Conservation (phyloP, 2,329 filamentous ascomycete species). For the Colletotrichum filicis region DNA sequence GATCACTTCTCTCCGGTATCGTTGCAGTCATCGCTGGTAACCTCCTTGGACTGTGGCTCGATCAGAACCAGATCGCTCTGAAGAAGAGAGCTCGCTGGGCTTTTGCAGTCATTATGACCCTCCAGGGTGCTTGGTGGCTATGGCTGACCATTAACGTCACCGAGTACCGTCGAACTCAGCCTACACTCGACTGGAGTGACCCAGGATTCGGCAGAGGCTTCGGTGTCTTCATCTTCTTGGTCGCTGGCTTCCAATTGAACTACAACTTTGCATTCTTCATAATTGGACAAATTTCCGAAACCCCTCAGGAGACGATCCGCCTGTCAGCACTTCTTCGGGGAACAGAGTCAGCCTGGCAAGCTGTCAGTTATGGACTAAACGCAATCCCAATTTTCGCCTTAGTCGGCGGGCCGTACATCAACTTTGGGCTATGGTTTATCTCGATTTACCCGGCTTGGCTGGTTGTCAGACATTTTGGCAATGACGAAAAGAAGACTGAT, state of each 20-base stretch:
- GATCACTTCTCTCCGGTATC: slow-evolving; percentile 60
- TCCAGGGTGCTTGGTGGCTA: slow-evolving; percentile 76
- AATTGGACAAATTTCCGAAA: slow-evolving; percentile 69
- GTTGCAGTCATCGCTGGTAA: slow-evolving; percentile 72
- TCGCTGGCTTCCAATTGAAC: slow-evolving; percentile 76
- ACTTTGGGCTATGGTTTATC: slow-evolving; percentile 73
- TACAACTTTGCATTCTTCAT: slow-evolving; percentile 78
- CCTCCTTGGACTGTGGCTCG: slow-evolving; percentile 69
- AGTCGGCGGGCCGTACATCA: slow-evolving; percentile 72
- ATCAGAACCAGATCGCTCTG: slow-evolving; percentile 61
- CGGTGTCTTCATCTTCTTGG: slow-evolving; percentile 67
- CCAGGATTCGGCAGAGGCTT: slow-evolving; percentile 58
- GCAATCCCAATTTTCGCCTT: slow-evolving; percentile 69
- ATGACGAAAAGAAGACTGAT: neutral
- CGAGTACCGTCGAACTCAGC: slow-evolving; percentile 63
- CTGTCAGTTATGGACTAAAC: slow-evolving; percentile 73
- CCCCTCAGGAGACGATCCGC: slow-evolving; percentile 70
- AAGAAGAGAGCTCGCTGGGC: slow-evolving; percentile 62
- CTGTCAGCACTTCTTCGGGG: slow-evolving; percentile 72
- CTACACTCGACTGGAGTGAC: slow-evolving; percentile 59
- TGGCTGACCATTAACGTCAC: slow-evolving; percentile 74
- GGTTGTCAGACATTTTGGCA: slow-evolving; percentile 46
- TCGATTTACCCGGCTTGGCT: slow-evolving; percentile 72
- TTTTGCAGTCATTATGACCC: slow-evolving; percentile 60
- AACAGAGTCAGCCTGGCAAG: slow-evolving; percentile 76